Conservation (phyloP, 2,329 filamentous ascomycete genomes). For the Dactylella cylindrospora region DNA sequence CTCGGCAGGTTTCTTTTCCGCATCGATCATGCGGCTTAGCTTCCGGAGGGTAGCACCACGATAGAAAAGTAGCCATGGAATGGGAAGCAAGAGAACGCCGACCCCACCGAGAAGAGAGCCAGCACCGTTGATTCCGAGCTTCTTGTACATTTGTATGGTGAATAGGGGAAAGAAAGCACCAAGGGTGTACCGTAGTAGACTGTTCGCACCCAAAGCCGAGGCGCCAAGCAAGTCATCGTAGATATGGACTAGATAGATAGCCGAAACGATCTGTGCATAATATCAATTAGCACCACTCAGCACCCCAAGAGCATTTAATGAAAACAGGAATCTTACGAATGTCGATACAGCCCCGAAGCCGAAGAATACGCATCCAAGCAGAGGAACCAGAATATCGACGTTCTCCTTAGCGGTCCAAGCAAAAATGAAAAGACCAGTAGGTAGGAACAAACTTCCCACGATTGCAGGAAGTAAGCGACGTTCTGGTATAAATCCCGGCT, state of each 20-base stretch:
- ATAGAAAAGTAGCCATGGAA: constrained; percentile 60
- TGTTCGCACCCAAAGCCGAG: constrained; percentile 58
- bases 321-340: constrained; percentile 57
- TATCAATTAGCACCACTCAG: constrained; percentile 47
- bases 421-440: constrained; percentile 61
- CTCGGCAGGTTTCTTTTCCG: too few relatives aligned
- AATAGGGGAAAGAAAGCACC: constrained; percentile 64
- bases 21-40: constrained; percentile 24
- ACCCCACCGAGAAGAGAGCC: constrained; percentile 55
- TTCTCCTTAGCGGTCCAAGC: constrained; percentile 59
- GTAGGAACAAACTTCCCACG: constrained; percentile 61
- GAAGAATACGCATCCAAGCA: constrained; percentile 60
- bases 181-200: constrained; percentile 60
- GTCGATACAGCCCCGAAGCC: constrained; percentile 64
- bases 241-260: constrained; percentile 28
- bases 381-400: constrained; percentile 58
- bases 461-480: constrained; percentile 63
- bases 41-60: constrained; percentile 54
- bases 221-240: constrained; percentile 42
- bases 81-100: constrained; percentile 56
- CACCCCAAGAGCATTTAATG: constrained; percentile 59
- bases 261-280: constrained; percentile 25
- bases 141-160: constrained; percentile 58
- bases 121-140: constrained; percentile 54
- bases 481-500: constrained; percentile 55